Conservation (phyloP, 2,329 filamentous ascomycete genomes). For the Cyclaneusma minus region DNA sequence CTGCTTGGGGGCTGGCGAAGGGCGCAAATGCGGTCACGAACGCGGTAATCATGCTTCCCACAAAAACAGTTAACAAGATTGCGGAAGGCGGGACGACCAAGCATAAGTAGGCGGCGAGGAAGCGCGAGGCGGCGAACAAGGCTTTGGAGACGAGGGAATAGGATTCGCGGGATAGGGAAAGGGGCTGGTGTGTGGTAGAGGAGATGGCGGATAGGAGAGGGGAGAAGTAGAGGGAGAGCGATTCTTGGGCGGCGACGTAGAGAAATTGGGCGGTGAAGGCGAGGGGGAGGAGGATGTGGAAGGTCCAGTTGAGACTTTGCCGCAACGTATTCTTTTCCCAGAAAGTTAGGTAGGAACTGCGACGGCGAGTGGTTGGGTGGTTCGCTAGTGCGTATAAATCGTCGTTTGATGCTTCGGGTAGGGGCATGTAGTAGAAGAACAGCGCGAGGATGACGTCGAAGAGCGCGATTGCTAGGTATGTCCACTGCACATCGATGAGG, state of each 20-base stretch:
- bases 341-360: slow-evolving; percentile 30
- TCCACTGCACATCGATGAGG: slow-evolving; percentile 68
- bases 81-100: slow-evolving; percentile 48
- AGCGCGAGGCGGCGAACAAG: slow-evolving; percentile 59
- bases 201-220: slow-evolving; percentile 29
- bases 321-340: slow-evolving; percentile 29
- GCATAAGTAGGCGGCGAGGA: slow-evolving; percentile 49
- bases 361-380: slow-evolving; percentile 35
- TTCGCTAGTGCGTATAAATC: slow-evolving; percentile 34
- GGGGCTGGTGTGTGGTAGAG: slow-evolving; percentile 19
- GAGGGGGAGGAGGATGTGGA: slow-evolving; percentile 38
- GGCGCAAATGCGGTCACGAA: slow-evolving; percentile 30
- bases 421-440: slow-evolving; percentile 53
- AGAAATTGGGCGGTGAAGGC: slow-evolving; percentile 65
- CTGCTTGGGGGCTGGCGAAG: slow-evolving; percentile 24
- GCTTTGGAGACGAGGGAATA: slow-evolving; percentile 60
- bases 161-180: slow-evolving; percentile 40
- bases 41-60: slow-evolving; percentile 41
- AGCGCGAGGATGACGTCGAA: slow-evolving; percentile 57
- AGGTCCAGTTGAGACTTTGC: slow-evolving; percentile 29
- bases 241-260: slow-evolving; percentile 63
- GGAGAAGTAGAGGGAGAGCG: slow-evolving; percentile 44
- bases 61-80: slow-evolving; percentile 47
- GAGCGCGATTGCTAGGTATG: slow-evolving; percentile 65
- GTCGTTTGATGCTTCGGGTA: slow-evolving; percentile 42